Percentiles rank a stretch among this genome's conserved stretches.
These are phyloP conservation scores for Epicoccum nigrum DNA, from an alignment of 2,329 filamentous ascomycete species.

Conservation along the genomic window DNA sequence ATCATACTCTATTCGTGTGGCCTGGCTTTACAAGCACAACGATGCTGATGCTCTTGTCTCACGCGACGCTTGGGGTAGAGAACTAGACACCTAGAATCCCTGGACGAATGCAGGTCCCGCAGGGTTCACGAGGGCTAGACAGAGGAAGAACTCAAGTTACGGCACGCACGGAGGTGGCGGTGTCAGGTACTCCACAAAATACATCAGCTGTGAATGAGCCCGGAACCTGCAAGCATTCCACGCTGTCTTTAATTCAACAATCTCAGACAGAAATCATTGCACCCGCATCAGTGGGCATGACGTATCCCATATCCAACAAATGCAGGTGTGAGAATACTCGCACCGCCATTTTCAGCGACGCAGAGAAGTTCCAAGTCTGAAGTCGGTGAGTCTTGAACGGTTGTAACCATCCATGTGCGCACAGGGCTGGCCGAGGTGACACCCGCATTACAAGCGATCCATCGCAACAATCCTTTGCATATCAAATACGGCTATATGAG, in stretches of 20 bases:
- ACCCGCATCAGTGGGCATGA: not conserved
- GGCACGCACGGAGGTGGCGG: slow-evolving; percentile 15
- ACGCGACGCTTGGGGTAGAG: not conserved
- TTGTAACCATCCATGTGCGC: no score
- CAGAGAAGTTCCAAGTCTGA: not conserved
- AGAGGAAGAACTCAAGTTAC: not conserved
- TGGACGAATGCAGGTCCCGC: not conserved
- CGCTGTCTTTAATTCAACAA: slow-evolving; percentile 3
- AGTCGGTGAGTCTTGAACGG: not conserved
- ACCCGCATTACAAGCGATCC: slow-evolving; percentile 1
- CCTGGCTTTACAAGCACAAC: not conserved
- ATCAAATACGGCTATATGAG: slow-evolving; percentile 10
- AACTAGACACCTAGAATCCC: not conserved
- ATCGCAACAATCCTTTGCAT: not conserved
- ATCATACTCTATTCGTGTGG: not conserved
- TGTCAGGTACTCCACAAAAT: slow-evolving; percentile 11
- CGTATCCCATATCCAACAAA: not conserved
- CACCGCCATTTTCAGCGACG: not conserved
- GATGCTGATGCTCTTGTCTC: not conserved
- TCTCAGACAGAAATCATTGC: slow-evolving; percentile 8
- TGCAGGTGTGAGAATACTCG: not conserved
- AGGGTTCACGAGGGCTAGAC: not conserved
- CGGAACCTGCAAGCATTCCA: slow-evolving; percentile 9
- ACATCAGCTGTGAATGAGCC: not conserved
- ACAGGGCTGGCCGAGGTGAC: not conserved